These are phyloP conservation scores for Hypoxylon sp. DNA, from an alignment of 2,329 filamentous ascomycete genomes.

Conservation along the genomic window DNA sequence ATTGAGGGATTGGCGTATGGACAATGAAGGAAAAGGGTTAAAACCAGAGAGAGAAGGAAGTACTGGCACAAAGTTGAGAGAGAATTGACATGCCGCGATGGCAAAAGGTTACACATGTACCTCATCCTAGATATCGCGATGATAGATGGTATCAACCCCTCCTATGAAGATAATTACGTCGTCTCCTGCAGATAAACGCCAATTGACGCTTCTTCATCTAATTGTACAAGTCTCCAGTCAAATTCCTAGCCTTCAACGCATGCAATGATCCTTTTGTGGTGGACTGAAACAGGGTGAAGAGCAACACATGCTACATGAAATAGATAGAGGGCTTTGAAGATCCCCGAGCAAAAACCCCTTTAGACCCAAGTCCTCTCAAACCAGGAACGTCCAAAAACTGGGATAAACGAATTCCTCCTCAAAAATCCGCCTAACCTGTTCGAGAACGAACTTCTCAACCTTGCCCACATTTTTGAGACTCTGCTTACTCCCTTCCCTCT, in stretches of 20 bases:
- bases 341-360: neutral
- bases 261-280: too few relatives aligned
- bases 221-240: neutral
- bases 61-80: neutral
- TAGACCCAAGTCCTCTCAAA: conserved; percentile 63
- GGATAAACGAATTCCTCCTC: conserved; percentile 99
- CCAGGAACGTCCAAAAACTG: conserved; percentile 97
- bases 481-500: conserved; percentile 91
- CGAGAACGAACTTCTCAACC: conserved; percentile 96
- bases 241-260: neutral
- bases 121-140: neutral
- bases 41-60: too few relatives aligned
- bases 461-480: conserved; percentile 98
- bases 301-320: too few relatives aligned
- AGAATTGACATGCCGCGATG: neutral
- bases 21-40: neutral
- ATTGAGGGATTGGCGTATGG: neutral
- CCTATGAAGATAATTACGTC: neutral
- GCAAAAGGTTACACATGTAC: neutral
- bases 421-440: conserved; percentile 96
- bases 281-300: too few relatives aligned
- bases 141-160: neutral
- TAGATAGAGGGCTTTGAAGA: too few relatives aligned
- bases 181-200: neutral
- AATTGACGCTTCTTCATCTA: neutral